These are phyloP conservation scores for Plasmodium ovale DNA, from an alignment of 169 alveolate genomes.

Conservation along the genomic window DNA sequence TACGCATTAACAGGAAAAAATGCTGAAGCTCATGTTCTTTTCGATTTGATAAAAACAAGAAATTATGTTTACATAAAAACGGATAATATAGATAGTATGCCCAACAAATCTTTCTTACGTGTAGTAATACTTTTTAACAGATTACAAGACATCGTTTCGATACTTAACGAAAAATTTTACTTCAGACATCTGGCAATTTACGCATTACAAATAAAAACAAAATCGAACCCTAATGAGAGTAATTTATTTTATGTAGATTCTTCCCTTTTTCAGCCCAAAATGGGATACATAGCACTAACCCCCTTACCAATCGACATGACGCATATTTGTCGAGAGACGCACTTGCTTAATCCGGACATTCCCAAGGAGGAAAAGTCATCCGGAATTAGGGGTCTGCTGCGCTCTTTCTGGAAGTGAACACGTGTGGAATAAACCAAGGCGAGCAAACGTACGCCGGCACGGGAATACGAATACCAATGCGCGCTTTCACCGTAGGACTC, in stretches of 20 bases:
- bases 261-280: conserved; percentile 33
- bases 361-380: conserved; percentile 31
- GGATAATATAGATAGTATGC: conserved; percentile 26
- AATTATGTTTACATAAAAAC: conserved; percentile 50
- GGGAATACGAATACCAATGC: too few relatives aligned
- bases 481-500: too few relatives aligned
- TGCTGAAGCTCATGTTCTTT: conserved; percentile 83
- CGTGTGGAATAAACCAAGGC: background rate
- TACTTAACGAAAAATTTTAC: conserved; percentile 41
- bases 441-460: background rate
- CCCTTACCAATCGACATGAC: conserved; percentile 42
- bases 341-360: background rate
- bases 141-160: conserved; percentile 62
- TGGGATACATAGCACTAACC: conserved; percentile 26
- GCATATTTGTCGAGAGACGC: conserved; percentile 19
- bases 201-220: conserved; percentile 62
- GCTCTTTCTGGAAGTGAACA: conserved; percentile 41
- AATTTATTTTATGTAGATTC: conserved; percentile 29
- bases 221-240: conserved; percentile 1
- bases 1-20: conserved; percentile 71
- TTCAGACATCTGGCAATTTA: conserved; percentile 54
- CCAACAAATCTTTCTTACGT: conserved; percentile 77
- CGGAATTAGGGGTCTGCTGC: conserved; percentile 27
- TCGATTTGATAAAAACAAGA: conserved; percentile 82
- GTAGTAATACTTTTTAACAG: conserved; percentile 74